Percentiles rank a stretch among this genome's conserved stretches.
Evolutionary conservation across 352 stramenopile genomes (phyloP).

Genomic region (Phytopythium mirpurense): DNA sequence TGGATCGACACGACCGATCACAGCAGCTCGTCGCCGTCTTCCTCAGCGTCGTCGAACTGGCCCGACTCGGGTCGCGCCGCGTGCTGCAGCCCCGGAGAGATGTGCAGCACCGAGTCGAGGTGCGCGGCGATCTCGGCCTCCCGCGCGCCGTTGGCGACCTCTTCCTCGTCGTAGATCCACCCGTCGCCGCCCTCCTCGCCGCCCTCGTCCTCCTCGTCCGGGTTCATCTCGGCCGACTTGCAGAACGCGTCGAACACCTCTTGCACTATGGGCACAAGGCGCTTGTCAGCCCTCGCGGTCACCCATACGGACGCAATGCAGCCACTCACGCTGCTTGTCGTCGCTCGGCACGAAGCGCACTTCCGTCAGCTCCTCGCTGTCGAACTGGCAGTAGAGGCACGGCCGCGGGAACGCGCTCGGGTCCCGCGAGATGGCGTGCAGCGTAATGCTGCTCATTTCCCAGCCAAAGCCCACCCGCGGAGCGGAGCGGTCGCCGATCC

Average conservation of each 20-base stretch:
- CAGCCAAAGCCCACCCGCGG: conserved; percentile 58
- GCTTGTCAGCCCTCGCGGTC: conserved; percentile 49
- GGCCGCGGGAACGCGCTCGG: conserved; percentile 46
- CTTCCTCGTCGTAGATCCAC: conserved; percentile 82
- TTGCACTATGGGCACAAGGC: conserved; percentile 56
- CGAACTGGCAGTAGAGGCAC: conserved; percentile 83
- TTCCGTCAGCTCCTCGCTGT: conserved; percentile 59
- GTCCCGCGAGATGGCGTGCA: conserved; percentile 80
- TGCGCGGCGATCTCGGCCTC: conserved; percentile 55
- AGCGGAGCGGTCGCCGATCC: conserved; percentile 35
- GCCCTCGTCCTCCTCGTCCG: conserved; percentile 53
- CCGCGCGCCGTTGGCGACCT: conserved; percentile 60
- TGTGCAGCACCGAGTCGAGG: conserved; percentile 66
- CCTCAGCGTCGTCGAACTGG: conserved; percentile 81
- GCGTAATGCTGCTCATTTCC: conserved; percentile 60
- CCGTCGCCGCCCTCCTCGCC: conserved; percentile 42
- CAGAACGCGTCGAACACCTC: conserved; percentile 72
- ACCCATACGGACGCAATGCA: too few relatives aligned
- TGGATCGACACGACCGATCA: conserved; percentile 1
- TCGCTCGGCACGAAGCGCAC: conserved; percentile 69
- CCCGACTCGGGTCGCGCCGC: conserved; percentile 27
- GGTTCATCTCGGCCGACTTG: conserved; percentile 81
- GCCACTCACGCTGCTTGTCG: conserved; percentile 50
- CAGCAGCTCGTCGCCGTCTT: conserved; percentile 40
- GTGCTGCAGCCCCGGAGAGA: conserved; percentile 41